A percentile compares a stretch with the other conserved stretches of the same genome.
phyloP scores from a whole-genome alignment of 2,329 filamentous ascomycete species.

The Aspergillus fischeri region DNA sequence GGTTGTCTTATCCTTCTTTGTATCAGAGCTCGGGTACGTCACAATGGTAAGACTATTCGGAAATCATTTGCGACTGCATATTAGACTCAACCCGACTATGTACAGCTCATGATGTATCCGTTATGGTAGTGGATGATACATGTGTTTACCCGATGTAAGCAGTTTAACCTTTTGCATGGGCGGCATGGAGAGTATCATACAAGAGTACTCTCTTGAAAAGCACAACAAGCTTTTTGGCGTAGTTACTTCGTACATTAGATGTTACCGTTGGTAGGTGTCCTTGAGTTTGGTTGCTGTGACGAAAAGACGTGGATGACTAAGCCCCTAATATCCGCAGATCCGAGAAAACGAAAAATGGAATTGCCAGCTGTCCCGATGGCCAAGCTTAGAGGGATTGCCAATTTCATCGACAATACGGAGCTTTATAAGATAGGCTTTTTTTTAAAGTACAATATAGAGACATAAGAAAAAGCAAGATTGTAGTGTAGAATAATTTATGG shows the following conservation, averaged over 20 bases:
- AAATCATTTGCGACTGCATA: no score
- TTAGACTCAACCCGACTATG: background rate
- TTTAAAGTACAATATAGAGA: background rate
- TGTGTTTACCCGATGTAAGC: background rate
- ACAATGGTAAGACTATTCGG: background rate
- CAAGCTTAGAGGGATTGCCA: background rate
- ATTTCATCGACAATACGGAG: background rate
- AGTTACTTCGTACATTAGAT: background rate
- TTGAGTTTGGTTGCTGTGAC: slow-evolving; percentile 29
- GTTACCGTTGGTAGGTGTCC: slow-evolving; percentile 3
- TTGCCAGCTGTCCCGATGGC: slow-evolving; percentile 20
- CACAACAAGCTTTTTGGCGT: no score
- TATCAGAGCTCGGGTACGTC: background rate
- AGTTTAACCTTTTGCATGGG: background rate
- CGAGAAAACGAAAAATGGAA: slow-evolving; percentile 33
- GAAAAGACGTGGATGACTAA: slow-evolving; percentile 31
- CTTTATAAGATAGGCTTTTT: background rate
- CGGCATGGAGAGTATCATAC: background rate
- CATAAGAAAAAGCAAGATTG: background rate
- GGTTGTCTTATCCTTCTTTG: background rate
- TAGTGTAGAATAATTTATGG: background rate
- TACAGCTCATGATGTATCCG: background rate
- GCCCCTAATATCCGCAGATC: slow-evolving; percentile 34
- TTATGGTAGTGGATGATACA: background rate
- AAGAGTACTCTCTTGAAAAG: background rate